Base-by-base conservation (phyloP, 768 basidiomycete species). In the Mycena floridula region DNA sequence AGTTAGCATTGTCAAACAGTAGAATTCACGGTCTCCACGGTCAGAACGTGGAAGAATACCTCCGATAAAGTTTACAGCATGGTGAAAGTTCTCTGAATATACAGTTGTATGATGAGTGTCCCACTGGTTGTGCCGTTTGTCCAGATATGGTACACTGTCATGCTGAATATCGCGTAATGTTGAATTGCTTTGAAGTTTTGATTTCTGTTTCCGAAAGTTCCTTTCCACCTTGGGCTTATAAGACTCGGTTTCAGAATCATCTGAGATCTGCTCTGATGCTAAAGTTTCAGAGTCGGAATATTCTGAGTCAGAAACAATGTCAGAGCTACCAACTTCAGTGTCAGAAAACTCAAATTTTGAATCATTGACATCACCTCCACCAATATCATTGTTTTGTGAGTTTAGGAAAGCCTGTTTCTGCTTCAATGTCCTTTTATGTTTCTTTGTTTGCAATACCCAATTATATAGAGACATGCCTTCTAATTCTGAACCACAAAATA, bases 1-100 rank as follows among this genome's bases (percentile, higher is more conserved):
- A 7, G 52, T 51, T 3, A 60, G 15, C 59, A 61, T 61, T 13
- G 51, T 50, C 16, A 9, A 24, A 38, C 27, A 41, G 18, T 47
- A 47, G 28, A 45, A 50, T n/a, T 50, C 45, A 7, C 25, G 25
- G 36, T 50, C 44, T 16, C 50, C 50, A 36, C 47, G 24, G 42
- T 59, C 58, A 37, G 13, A 21, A 39, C 53, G 27, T 4, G 57
- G 58, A 12, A 56, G 44, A 6, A 26, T 15, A 6, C 44, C 51
- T 3, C 54, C 56, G 30, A 46, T 23, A 46, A 55, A 53, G 25
- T 55, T 49, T 5, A 43, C 45, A 11, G 50, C 45, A 22, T 24
- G 26, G 15, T 37, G 15, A n/a, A 13, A 15, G 7, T 45, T 24
- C 5, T 50, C 25, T 5, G 27, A 15, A n/a, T n/a, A n/a, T n/a